Evolutionary conservation across 2,329 filamentous ascomycete genomes (phyloP).

Genomic region (Cladosporium sp.): DNA sequence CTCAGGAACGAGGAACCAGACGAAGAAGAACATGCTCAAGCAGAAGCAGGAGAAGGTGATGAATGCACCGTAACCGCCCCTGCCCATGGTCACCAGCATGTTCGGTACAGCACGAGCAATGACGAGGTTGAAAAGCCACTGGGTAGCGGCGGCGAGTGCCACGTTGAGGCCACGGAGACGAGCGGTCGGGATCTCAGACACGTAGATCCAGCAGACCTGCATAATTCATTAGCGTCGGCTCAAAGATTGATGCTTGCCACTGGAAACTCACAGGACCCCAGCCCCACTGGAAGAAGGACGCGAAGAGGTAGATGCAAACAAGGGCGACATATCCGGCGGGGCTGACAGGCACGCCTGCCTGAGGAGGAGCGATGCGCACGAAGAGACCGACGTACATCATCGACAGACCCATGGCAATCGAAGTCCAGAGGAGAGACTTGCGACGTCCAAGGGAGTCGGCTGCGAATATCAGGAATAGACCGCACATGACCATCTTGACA

Average conservation of each 20-base stretch:
- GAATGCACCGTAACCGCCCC: constrained; percentile 32
- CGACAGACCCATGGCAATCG: constrained; percentile 52
- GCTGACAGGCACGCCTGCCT: constrained; percentile 56
- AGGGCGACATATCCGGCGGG: constrained; percentile 70
- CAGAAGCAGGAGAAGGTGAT: constrained; percentile 69
- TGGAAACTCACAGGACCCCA: constrained; percentile 57
- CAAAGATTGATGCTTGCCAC: not conserved
- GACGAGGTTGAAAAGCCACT: constrained; percentile 70
- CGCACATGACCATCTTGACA: constrained; percentile 66
- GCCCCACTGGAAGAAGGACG: constrained; percentile 62
- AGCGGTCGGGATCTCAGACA: constrained; percentile 69
- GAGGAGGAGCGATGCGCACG: constrained; percentile 61
- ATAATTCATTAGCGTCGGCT: not conserved
- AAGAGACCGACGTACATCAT: constrained; percentile 75
- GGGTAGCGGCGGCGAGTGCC: constrained; percentile 65
- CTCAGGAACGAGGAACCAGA: constrained; percentile 70
- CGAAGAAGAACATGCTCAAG: constrained; percentile 64
- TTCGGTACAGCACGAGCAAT: constrained; percentile 67
- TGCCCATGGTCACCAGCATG: constrained; percentile 61
- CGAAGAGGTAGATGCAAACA: constrained; percentile 71
- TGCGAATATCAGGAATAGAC: constrained; percentile 68
- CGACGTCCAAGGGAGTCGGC: constrained; percentile 74
- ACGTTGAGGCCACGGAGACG: constrained; percentile 68
- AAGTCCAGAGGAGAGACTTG: constrained; percentile 48
- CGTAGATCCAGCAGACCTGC: constrained; percentile 69